Percentiles rank a stretch among this genome's conserved stretches.
Evolutionary conservation across 2,329 filamentous ascomycete species (phyloP).

Genomic region (Aspergillus alliaceus): DNA sequence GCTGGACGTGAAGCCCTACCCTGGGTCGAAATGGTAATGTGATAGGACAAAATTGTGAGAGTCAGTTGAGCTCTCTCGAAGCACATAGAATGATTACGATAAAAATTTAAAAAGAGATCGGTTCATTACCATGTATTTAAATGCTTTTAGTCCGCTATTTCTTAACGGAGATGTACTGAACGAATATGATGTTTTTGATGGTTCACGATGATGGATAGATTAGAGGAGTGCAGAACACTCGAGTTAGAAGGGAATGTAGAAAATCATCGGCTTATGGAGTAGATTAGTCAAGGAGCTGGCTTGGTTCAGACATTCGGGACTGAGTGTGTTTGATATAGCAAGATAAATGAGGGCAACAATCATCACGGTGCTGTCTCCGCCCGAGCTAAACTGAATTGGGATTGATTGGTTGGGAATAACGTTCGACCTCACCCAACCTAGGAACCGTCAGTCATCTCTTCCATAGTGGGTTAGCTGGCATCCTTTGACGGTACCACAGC

Average conservation of each 20-base stretch:
- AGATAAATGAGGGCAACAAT: background rate
- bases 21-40: slow-evolving; percentile 10
- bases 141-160: slow-evolving; percentile 3
- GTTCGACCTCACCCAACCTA: slow-evolving; percentile 8
- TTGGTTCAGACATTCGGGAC: too few relatives aligned
- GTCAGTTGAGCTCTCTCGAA: slow-evolving; percentile 12
- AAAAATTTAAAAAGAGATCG: slow-evolving; percentile 12
- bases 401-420: slow-evolving; percentile 1
- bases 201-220: background rate
- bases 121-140: slow-evolving; percentile 23
- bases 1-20: slow-evolving; percentile 27
- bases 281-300: too few relatives aligned
- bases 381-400: slow-evolving; percentile 18
- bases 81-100: slow-evolving; percentile 26
- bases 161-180: slow-evolving; percentile 8
- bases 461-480: slow-evolving; percentile 2
- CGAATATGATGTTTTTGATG: slow-evolving; percentile 11
- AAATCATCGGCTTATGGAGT: background rate
- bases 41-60: slow-evolving; percentile 13
- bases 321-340: background rate
- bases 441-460: background rate
- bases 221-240: background rate
- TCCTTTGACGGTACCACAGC: slow-evolving; percentile 8
- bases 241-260: background rate
- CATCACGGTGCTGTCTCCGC: background rate